Conservation (phyloP, 495 filamentous ascomycete genomes). For the Pseudoneurospora amorphoporcata region DNA sequence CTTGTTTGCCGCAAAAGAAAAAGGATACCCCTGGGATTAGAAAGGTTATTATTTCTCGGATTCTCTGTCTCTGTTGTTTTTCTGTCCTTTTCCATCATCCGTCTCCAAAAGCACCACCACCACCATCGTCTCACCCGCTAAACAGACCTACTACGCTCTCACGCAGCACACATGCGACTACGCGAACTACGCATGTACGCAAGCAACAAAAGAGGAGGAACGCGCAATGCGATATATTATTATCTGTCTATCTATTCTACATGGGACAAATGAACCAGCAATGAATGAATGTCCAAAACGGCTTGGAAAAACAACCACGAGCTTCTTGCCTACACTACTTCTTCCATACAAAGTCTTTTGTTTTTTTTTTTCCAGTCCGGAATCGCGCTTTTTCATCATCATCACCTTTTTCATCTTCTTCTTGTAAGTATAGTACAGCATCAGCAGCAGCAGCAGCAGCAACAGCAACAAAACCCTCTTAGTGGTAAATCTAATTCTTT, state of each 20-base stretch:
- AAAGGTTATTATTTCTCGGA: neutral
- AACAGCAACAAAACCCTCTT: neutral
- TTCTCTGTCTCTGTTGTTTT: neutral
- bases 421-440: too few relatives aligned
- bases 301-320: neutral
- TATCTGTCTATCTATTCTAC: neutral
- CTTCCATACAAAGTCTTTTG: neutral
- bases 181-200: neutral
- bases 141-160: neutral
- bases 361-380: neutral
- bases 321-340: neutral
- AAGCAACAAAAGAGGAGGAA: neutral
- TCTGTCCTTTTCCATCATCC: neutral
- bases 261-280: neutral
- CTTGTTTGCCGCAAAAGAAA: neutral
- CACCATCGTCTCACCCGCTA: neutral
- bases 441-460: too few relatives aligned
- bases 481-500: neutral
- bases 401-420: too few relatives aligned
- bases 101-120: neutral
- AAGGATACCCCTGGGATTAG: neutral
- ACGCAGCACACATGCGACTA: neutral
- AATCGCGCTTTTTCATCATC: neutral
- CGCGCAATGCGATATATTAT: neutral
- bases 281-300: neutral